These are phyloP conservation scores for Cyberlindnera meyerae DNA, from an alignment of 805 yeast genomes.

Conservation along the genomic window DNA sequence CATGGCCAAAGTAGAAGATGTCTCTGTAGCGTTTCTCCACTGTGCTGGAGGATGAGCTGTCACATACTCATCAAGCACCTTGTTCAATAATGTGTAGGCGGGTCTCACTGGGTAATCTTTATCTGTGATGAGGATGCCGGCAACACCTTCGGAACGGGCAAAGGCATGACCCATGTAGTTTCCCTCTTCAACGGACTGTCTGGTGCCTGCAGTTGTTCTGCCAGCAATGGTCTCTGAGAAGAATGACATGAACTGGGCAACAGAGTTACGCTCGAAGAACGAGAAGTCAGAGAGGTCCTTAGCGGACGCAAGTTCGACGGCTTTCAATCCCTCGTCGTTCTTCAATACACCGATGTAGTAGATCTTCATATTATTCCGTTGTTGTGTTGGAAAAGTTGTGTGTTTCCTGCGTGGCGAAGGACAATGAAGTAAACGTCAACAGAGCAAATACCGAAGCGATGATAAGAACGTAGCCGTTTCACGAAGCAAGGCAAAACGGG, in stretches of 20 bases:
- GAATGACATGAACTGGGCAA: conserved; percentile 91
- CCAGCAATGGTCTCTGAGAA: conserved; percentile 86
- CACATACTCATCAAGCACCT: conserved; percentile 84
- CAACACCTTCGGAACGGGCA: conserved; percentile 82
- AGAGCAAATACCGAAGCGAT: no score
- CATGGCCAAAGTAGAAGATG: conserved; percentile 42
- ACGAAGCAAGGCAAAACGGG: no score
- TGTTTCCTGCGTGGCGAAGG: no score
- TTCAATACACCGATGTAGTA: conserved; percentile 86
- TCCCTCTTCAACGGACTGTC: conserved; percentile 89
- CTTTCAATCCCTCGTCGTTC: conserved; percentile 49
- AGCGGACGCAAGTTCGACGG: conserved; percentile 73
- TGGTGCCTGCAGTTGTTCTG: conserved; percentile 83
- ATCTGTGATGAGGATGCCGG: conserved; percentile 90
- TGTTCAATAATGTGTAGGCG: conserved; percentile 88
- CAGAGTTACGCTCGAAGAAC: conserved; percentile 79
- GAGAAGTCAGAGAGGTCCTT: conserved; percentile 82
- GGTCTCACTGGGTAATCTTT: conserved; percentile 96
- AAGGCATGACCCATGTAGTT: conserved; percentile 88
- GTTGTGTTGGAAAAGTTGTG: neutral
- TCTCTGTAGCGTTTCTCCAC: conserved; percentile 54
- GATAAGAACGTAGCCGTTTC: neutral
- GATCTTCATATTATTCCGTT: conserved; percentile 79
- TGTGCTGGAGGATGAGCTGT: conserved; percentile 70
- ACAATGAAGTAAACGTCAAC: no score